Evolutionary conservation across 495 filamentous ascomycete species (phyloP), one percentile per base, ranked within the genome.

Genomic region (Penicillium salamii): DNA sequence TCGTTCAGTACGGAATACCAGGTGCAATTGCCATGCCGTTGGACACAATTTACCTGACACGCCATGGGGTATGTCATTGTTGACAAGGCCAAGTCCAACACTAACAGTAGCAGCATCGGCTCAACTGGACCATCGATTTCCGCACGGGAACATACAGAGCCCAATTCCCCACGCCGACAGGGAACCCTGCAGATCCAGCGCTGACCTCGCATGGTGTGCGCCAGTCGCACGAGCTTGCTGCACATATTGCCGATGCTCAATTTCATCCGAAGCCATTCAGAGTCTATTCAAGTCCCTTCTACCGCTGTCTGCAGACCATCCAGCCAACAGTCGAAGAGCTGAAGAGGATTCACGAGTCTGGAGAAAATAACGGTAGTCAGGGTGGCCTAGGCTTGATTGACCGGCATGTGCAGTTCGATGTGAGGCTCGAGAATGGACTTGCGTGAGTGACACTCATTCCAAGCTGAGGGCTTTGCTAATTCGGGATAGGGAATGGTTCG

Each of bases 291-390:
- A 89, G 84, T 52, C 89, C 90, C 12, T 97, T 91, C 61, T 97
- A 95, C 67, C 82, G 93, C 45, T 98, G 93, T 64, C 71, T 97
- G 15, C 89, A 97, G 67, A 97, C 93, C 0, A 79, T 97, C 34
- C 62, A 69, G 43, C 91, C 91, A 0, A 79, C 81, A 18, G 78
- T 88, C 9, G 77, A 84, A 52, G 64, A 65, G 21, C 67, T 85
- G 51, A 72, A 68, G 40, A 56, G 65, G 46, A 42, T 44, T 40
- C 58, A 21, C 0, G 37, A 46, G 13, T 37, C 26, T 6, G 35
- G 29, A 15, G 17, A 39, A 24, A 39, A 17, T 34, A 42, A 36
- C 8, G n/a, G 12, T 13, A 13, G 29, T 3, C 3, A 6, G 13
- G 5, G 15, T 37, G 24, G 19, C 1, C 15, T 48, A 8, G 57